Evolutionary conservation across 352 stramenopile species (phyloP).

Genomic region (Phytophthora citricola): DNA sequence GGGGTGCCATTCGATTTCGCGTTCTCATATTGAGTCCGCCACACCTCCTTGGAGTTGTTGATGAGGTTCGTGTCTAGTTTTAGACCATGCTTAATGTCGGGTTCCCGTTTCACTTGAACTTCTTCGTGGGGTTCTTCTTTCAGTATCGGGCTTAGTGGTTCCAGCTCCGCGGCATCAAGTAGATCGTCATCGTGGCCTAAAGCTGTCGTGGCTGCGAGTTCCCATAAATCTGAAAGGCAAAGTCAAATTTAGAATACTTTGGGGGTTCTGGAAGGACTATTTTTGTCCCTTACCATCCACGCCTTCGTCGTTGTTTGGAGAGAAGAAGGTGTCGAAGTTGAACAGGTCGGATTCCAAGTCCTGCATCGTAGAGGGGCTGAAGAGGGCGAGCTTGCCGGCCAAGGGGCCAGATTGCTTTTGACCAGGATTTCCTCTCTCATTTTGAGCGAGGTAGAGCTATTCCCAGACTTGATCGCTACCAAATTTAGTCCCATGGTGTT

Average conservation of each 20-base stretch:
- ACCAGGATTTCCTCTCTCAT: conserved; percentile 4
- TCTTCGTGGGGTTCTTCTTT: conserved; percentile 32
- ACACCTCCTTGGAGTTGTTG: conserved; percentile 24
- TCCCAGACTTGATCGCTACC: conserved; percentile 7
- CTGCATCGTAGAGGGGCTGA: conserved; percentile 29
- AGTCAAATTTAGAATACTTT: no score
- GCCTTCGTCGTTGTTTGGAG: conserved; percentile 38
- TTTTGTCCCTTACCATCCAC: conserved; percentile 27
- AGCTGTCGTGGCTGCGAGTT: conserved; percentile 15
- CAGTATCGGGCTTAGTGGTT: conserved; percentile 35
- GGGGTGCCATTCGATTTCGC: conserved; percentile 31
- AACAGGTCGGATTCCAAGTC: conserved; percentile 46
- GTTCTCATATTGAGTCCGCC: conserved; percentile 26
- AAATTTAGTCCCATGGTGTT: conserved; percentile 30
- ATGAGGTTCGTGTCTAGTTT: conserved; percentile 32
- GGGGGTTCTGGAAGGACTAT: no score
- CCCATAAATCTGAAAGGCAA: conserved; percentile 31
- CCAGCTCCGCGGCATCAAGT: conserved; percentile 31
- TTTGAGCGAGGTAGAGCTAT: conserved; percentile 23
- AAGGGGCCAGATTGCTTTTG: conserved; percentile 44
- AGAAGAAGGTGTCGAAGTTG: conserved; percentile 48
- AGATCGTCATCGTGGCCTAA: conserved; percentile 39
- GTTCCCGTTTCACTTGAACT: conserved; percentile 27
- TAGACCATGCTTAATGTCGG: conserved; percentile 18
- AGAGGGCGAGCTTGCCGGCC: conserved; percentile 20